Percentiles rank a stretch among this genome's conserved stretches.
phyloP scores from a whole-genome alignment of 2,329 filamentous ascomycete species.

The Penicillium sp. region DNA sequence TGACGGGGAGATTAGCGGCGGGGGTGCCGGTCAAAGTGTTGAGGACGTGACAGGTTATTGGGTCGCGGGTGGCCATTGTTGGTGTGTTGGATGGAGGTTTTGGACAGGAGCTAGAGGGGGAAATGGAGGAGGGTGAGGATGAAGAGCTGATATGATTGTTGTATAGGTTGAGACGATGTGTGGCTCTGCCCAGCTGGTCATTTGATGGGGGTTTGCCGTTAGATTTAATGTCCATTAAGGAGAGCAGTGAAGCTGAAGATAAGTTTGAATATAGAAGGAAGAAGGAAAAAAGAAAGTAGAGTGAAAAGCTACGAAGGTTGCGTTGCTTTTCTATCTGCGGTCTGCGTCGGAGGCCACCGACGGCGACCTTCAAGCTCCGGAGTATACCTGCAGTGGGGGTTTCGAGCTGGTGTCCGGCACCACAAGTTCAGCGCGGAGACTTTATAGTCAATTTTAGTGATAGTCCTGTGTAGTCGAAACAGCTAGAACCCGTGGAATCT shows the following conservation, averaged over 20 bases:
- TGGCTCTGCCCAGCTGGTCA: slow-evolving; percentile 31
- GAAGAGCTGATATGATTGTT: slow-evolving; percentile 35
- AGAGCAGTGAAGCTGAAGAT: not conserved
- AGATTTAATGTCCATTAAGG: slow-evolving; percentile 31
- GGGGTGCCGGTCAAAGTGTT: slow-evolving; percentile 54
- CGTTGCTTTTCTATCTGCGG: slow-evolving; percentile 28
- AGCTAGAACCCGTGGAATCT: not conserved
- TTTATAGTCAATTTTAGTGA: not conserved
- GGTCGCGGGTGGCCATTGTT: slow-evolving; percentile 40
- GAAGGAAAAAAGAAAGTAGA: not conserved
- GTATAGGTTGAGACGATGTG: slow-evolving; percentile 40
- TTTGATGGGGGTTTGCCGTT: slow-evolving; percentile 22
- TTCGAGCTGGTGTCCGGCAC: too few relatives aligned
- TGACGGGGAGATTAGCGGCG: slow-evolving; percentile 53
- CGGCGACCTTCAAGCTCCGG: slow-evolving; percentile 25
- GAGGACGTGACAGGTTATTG: slow-evolving; percentile 57
- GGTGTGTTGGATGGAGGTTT: slow-evolving; percentile 17
- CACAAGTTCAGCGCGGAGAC: not conserved
- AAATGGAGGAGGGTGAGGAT: slow-evolving; percentile 16
- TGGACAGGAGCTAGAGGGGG: slow-evolving; percentile 20
- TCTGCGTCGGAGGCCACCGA: slow-evolving; percentile 44
- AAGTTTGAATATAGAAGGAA: slow-evolving; percentile 6
- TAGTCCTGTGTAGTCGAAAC: not conserved
- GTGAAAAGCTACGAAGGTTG: slow-evolving; percentile 2
- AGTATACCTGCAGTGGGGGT: slow-evolving; percentile 29